Percentiles rank a stretch among this genome's conserved stretches.
phyloP scores from a whole-genome alignment of 2,329 filamentous ascomycete genomes.

The Kalmusia sp. region DNA sequence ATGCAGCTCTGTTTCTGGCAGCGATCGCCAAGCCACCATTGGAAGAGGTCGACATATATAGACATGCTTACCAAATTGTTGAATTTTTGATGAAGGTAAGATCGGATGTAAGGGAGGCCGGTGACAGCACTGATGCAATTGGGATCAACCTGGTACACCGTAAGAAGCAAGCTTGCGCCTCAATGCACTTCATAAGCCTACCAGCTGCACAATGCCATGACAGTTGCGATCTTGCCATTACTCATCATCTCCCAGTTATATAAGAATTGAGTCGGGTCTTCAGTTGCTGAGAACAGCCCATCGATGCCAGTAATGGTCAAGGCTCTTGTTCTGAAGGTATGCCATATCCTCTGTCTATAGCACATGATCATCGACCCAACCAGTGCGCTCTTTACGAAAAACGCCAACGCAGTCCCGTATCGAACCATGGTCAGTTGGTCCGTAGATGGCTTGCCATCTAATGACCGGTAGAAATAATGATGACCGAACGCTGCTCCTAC shows the following conservation, averaged over 20 bases:
- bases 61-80: slow-evolving; percentile 24
- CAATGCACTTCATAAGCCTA: slow-evolving; percentile 17
- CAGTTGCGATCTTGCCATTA: slow-evolving; percentile 44
- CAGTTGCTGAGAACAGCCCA: slow-evolving; percentile 44
- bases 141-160: slow-evolving; percentile 39
- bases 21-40: too few species aligned
- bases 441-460: slow-evolving; percentile 38
- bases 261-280: slow-evolving; percentile 44
- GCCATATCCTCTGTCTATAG: slow-evolving; percentile 48
- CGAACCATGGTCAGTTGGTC: slow-evolving; percentile 44
- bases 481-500: slow-evolving; percentile 42
- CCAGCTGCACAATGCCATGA: slow-evolving; percentile 45
- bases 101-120: slow-evolving; percentile 44
- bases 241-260: slow-evolving; percentile 44
- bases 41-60: not conserved
- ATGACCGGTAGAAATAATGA: slow-evolving; percentile 41
- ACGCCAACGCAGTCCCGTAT: slow-evolving; percentile 46
- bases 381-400: slow-evolving; percentile 46
- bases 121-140: slow-evolving; percentile 46
- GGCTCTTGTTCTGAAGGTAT: slow-evolving; percentile 43
- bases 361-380: slow-evolving; percentile 43
- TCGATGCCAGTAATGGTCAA: slow-evolving; percentile 49
- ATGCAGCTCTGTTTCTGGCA: too few species aligned
- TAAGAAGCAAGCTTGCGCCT: slow-evolving; percentile 11
- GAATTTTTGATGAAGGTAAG: slow-evolving; percentile 21